Evolutionary conservation across 495 filamentous ascomycete genomes (phyloP).

Genomic region (Penicillium steckii): DNA sequence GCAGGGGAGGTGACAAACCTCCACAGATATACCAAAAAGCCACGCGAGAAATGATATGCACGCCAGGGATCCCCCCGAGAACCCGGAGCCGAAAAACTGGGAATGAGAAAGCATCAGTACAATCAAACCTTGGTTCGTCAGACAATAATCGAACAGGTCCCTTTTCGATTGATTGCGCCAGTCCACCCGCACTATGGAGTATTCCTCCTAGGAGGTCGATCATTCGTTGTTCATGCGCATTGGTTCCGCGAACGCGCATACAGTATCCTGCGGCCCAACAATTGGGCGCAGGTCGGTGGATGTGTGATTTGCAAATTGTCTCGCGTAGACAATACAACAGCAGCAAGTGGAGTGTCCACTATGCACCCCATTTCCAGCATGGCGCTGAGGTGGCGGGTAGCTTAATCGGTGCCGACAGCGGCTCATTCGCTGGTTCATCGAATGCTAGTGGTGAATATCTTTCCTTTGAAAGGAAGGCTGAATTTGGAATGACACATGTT

Average conservation of each 20-base stretch:
- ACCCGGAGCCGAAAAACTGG: not conserved
- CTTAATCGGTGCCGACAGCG: not conserved
- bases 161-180: not conserved
- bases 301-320: not conserved
- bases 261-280: not conserved
- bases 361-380: slow-evolving; percentile 2
- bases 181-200: not conserved
- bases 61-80: no score
- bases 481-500: slow-evolving; percentile 11
- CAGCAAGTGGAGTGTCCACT: slow-evolving; percentile 11
- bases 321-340: not conserved
- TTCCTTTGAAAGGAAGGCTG: slow-evolving; percentile 12
- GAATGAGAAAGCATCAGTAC: not conserved
- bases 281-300: no score
- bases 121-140: not conserved
- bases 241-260: not conserved
- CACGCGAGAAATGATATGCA: slow-evolving; percentile 1
- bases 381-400: not conserved
- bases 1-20: slow-evolving; percentile 15
- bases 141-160: not conserved
- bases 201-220: not conserved
- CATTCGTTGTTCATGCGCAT: not conserved
- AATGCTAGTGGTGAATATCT: slow-evolving; percentile 13
- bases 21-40: slow-evolving; percentile 10
- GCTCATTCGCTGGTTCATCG: slow-evolving; percentile 8